These are phyloP conservation scores for Lentinula sp. DNA, from an alignment of 768 basidiomycete genomes.

Conservation along the genomic window DNA sequence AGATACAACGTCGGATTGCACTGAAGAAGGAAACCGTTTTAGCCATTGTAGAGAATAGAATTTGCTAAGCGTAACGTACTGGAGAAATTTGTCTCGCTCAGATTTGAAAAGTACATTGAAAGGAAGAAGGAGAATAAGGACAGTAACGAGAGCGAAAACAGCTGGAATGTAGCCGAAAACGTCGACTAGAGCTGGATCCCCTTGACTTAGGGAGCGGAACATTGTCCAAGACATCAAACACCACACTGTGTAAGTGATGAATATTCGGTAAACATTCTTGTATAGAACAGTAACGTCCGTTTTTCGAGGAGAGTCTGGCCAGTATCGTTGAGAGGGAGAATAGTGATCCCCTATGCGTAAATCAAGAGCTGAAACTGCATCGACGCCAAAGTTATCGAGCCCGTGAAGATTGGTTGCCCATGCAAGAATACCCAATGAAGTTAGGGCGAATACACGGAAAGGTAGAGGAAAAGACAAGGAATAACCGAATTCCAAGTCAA, in stretches of 20 bases:
- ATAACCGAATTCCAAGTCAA: constrained; percentile 5
- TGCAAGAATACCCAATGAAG: constrained; percentile 73
- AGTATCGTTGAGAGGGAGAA: constrained; percentile 19
- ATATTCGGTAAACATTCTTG: constrained; percentile 60
- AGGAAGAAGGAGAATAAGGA: constrained; percentile 60
- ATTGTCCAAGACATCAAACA: constrained; percentile 62
- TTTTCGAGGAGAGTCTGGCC: constrained; percentile 24
- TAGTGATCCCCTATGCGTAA: constrained; percentile 34
- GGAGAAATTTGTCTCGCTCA: constrained; percentile 73
- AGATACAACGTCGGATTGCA: constrained; percentile 66
- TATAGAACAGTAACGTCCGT: constrained; percentile 42
- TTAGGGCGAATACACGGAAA: constrained; percentile 80
- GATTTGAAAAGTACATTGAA: constrained; percentile 58
- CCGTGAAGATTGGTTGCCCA: constrained; percentile 95
- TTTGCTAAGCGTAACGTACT: constrained; percentile 41
- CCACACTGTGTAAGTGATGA: constrained; percentile 53
- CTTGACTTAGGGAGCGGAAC: constrained; percentile 56
- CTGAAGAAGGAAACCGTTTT: constrained; percentile 30
- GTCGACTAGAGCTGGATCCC: constrained; percentile 59
- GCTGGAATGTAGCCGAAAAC: constrained; percentile 71
- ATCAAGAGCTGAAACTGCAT: constrained; percentile 68
- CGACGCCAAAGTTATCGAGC: constrained; percentile 66
- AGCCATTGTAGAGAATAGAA: background rate
- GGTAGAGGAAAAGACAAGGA: constrained; percentile 76
- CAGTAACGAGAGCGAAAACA: constrained; percentile 52